Percentiles rank a stretch among this genome's conserved stretches.
phyloP scores from a whole-genome alignment of 495 filamentous ascomycete genomes.

The Aspergillus carlsbadensis region DNA sequence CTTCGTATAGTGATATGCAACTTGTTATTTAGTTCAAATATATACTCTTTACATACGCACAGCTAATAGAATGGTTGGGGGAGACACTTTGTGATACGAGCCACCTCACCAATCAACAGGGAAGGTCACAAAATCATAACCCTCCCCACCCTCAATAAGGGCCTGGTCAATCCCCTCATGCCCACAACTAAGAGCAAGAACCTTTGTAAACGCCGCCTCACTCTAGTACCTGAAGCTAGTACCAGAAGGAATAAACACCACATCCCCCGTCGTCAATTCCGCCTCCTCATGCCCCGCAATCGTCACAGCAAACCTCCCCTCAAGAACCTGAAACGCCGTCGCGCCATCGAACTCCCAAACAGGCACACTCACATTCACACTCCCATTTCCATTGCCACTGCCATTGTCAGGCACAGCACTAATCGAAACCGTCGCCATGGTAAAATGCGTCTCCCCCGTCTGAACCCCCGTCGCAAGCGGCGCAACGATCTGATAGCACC shows the following conservation, averaged over 20 bases:
- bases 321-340: slow-evolving; percentile 41
- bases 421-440: slow-evolving; percentile 36
- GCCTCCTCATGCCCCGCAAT: slow-evolving; percentile 34
- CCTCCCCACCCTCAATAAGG: slow-evolving; percentile 22
- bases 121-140: slow-evolving; percentile 26
- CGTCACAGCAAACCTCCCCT: slow-evolving; percentile 33
- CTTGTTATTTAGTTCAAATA: no score
- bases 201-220: slow-evolving; percentile 35
- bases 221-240: slow-evolving; percentile 33
- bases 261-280: slow-evolving; percentile 33
- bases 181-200: slow-evolving; percentile 38
- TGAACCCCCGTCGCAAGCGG: slow-evolving; percentile 37
- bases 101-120: no score
- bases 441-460: slow-evolving; percentile 35
- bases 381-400: no score
- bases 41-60: no score
- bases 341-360: slow-evolving; percentile 24
- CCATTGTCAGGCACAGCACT: background rate
- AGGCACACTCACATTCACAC: slow-evolving; percentile 16
- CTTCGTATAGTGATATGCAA: no score
- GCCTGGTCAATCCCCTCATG: slow-evolving; percentile 32
- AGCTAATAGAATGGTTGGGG: no score
- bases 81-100: no score
- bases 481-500: slow-evolving; percentile 39
- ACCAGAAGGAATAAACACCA: slow-evolving; percentile 35